Evolutionary conservation across 257 asterid genomes (phyloP), one percentile per base, ranked within the genome.

Genomic region (Solanum raphanifolium): DNA sequence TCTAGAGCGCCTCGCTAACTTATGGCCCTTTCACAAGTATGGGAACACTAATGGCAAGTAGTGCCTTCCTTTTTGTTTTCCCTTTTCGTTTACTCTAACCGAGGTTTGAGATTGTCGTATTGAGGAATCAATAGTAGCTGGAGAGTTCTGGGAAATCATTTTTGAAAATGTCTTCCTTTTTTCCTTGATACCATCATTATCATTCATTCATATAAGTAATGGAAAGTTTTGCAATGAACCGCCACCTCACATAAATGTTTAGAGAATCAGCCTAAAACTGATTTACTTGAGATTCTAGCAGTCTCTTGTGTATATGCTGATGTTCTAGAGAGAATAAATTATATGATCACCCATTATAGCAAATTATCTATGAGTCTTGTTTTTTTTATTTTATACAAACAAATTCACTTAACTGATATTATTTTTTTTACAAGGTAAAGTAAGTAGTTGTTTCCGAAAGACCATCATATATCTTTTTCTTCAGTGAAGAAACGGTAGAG

Each of bases 1-100:
- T 52, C 90, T 97, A 73, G 99, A 97, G 87, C 99, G 99, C 69
- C 96, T 97, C 7, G 99, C 91, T 62, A 94, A 95, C 89, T 93
- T 96, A 18, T 96, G 98, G 99, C 95, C 98, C 88, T 96, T 96
- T 90, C 88, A 94, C 93, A 91, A 94, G 94, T 91, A 93, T 89
- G 92, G 92, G 13, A 90, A 88, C 81, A 7, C 94, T 43, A 91
- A 91, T 15, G 93, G 91, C 21, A 93, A 92, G 90, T 93, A 90
- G 90, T 41, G 21, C 65, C 38, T 48, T 79, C 65, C 38, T 48
- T 79, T 15, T 79, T 27, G 18, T 23, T 25, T 31, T 5, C 83
- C 52, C 31, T 23, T 75, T 36, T 23, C 20, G 58, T 21, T 20
- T 34, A 15, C 46, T 73, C 8, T 9, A 74, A 35, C 31, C 0